A percentile compares a stretch with the other conserved stretches of the same genome.
These are phyloP conservation scores for Polygonum aviculare DNA, from an alignment of 148 eudicot species.

Conservation along the genomic window DNA sequence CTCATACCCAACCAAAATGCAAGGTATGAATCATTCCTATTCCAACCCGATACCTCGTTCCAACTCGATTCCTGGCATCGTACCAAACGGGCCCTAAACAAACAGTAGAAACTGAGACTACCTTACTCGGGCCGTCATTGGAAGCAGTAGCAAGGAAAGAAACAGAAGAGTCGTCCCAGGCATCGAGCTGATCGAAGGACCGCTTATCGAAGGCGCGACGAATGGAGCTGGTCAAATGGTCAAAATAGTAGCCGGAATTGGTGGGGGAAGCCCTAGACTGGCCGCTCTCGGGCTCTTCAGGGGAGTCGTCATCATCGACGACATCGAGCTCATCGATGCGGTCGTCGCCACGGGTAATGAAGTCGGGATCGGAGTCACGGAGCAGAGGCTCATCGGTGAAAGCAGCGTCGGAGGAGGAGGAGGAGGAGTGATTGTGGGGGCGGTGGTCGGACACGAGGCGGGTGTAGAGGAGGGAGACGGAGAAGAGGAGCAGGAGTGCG, in stretches of 20 bases:
- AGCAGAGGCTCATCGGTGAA: slow-evolving; percentile 17
- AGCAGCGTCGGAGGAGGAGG: slow-evolving; percentile 17
- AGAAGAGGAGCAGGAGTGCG: slow-evolving; percentile 49
- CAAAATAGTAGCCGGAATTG: slow-evolving; percentile 38
- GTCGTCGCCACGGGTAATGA: slow-evolving; percentile 21
- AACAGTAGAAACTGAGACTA: neutral
- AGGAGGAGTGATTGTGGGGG: slow-evolving; percentile 8
- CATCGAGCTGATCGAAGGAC: slow-evolving; percentile 46
- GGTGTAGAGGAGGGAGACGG: slow-evolving; percentile 49
- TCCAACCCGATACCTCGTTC: too few species aligned
- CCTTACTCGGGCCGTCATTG: slow-evolving; percentile 23
- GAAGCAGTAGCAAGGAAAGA: slow-evolving; percentile 22
- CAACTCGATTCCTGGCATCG: too few species aligned
- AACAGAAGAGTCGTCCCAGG: slow-evolving; percentile 48
- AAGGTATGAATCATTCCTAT: too few species aligned
- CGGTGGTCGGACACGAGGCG: slow-evolving; percentile 36
- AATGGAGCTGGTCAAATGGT: slow-evolving; percentile 39
- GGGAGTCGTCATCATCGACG: slow-evolving; percentile 15
- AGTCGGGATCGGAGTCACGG: slow-evolving; percentile 27
- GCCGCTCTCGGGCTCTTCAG: slow-evolving; percentile 18
- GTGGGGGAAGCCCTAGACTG: slow-evolving; percentile 19
- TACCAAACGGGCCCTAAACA: too few species aligned
- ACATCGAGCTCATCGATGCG: slow-evolving; percentile 49
- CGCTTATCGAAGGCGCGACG: slow-evolving; percentile 48
- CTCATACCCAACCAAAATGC: too few species aligned